These are phyloP conservation scores for Colletotrichum euphorbiae DNA, from an alignment of 2,329 filamentous ascomycete species.

Conservation along the genomic window DNA sequence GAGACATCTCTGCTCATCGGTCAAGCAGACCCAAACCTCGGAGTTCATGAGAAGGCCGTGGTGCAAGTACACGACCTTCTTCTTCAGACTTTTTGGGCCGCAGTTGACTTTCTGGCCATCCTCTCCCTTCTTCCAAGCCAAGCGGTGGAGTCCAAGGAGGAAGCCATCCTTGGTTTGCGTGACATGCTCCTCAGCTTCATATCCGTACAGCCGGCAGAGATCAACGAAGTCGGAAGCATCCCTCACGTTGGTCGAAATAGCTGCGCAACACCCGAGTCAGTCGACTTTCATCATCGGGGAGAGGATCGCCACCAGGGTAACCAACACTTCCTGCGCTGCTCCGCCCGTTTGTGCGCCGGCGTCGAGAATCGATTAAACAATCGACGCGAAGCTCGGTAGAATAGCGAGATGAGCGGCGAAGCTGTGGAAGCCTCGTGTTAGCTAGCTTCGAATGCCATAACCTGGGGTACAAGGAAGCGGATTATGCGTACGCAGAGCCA, in stretches of 20 bases:
- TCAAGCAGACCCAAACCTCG: slow-evolving; percentile 96
- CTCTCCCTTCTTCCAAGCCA: slow-evolving; percentile 86
- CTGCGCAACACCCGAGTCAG: slow-evolving; percentile 67
- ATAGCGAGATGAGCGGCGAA: slow-evolving; percentile 81
- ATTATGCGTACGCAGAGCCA: slow-evolving; percentile 79
- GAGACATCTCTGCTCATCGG: slow-evolving; percentile 85
- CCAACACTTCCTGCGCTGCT: slow-evolving; percentile 74
- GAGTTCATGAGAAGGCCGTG: slow-evolving; percentile 99
- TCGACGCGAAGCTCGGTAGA: slow-evolving; percentile 83
- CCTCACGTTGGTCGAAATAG: slow-evolving; percentile 80
- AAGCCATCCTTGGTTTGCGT: slow-evolving; percentile 96
- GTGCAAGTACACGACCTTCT: slow-evolving; percentile 92
- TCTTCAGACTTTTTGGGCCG: slow-evolving; percentile 74
- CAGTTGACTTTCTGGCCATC: slow-evolving; percentile 82
- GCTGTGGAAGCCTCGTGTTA: slow-evolving; percentile 60
- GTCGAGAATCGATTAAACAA: slow-evolving; percentile 85
- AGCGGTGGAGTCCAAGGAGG: slow-evolving; percentile 86
- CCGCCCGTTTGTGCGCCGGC: slow-evolving; percentile 74
- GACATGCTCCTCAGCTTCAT: slow-evolving; percentile 95
- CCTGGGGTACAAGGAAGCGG: slow-evolving; percentile 8
- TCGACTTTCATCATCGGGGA: slow-evolving; percentile 52
- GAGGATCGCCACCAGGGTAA: slow-evolving; percentile 20
- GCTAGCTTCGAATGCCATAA: background rate
- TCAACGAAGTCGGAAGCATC: slow-evolving; percentile 93
- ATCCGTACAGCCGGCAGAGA: slow-evolving; percentile 90